Evolutionary conservation across 202 grass and related monocot genomes (phyloP).

Genomic region (Bolboschoenoplectus hybrid): DNA sequence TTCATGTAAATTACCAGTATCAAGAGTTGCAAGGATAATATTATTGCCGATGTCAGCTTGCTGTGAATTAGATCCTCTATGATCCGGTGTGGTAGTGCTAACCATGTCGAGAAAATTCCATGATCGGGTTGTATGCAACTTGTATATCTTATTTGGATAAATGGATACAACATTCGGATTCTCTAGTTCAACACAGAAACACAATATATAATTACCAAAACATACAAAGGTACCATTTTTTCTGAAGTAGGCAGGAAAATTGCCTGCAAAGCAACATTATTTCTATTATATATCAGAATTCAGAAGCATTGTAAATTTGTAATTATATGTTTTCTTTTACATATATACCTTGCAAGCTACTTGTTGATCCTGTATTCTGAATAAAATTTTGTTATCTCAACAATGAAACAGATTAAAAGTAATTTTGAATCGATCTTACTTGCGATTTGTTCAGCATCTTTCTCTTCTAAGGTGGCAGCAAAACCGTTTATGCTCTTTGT

Average conservation of each 20-base stretch:
- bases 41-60: conserved; percentile 56
- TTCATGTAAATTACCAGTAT: conserved; percentile 53
- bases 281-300: not conserved
- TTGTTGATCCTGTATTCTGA: not conserved
- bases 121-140: conserved; percentile 80
- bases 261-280: not conserved
- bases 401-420: not conserved
- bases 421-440: conserved; percentile 47
- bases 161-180: conserved; percentile 67
- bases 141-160: conserved; percentile 55
- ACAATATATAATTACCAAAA: not conserved
- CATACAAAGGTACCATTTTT: not conserved
- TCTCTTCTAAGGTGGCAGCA: conserved; percentile 59
- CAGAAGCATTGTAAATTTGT: not conserved
- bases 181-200: conserved; percentile 37
- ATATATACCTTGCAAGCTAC: not conserved
- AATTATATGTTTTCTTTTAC: not conserved
- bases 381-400: not conserved
- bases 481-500: conserved; percentile 80
- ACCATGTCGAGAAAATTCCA: conserved; percentile 78
- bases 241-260: too few relatives aligned
- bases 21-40: conserved; percentile 76
- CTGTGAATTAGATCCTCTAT: conserved; percentile 54
- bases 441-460: conserved; percentile 47
- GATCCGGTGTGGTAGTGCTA: conserved; percentile 40